Evolutionary conservation across 1,284 basidiomycete species (phyloP), one percentile per base, ranked within the genome.

Genomic region (Sanghuangporus weigelae): DNA sequence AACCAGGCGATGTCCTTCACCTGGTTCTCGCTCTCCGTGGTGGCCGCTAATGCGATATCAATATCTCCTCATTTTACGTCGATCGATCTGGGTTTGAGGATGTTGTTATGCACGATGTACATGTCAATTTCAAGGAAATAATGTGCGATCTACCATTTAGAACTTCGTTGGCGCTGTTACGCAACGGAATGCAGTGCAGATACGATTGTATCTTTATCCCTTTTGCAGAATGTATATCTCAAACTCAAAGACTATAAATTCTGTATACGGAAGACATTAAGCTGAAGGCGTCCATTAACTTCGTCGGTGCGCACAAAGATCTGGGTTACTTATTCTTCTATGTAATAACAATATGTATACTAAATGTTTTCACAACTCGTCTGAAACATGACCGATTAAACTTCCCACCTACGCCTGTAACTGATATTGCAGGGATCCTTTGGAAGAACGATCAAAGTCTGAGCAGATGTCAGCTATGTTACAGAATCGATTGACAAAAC

Each of bases 11-110:
- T 40, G 91, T 93, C 36, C 86, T 98, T 67, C 95, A 98, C 80
- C 81, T 97, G 53, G 95, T 97, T 62, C 86, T 98, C 54, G 94
- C 95, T 4, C 84, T 97, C 55, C 92, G 94, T 76, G 95, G 95
- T 58, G 95, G 95, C 54, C 70, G 69, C 68, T 78, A 66, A 76
- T 31, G 39, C 16, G 11, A 31, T 3, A 31, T 31, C 26, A 31
- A 31, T 12, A 44, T 44, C 42, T n/a, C 12, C 7, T 44, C 42
- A 44, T 44, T 7, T 14, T 3, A 6, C 11, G 10, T 44, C 42
- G n/a, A n/a, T 12, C n/a, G 42, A 44, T 7, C 3, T 7, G 42
- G n/a, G 12, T 44, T 31, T 3, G 26, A 31, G 26, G 26, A 31
- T 31, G 26, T 5, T 31, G 5, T 31, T 31, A 31, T 31, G 26